Evolutionary conservation across 176 grass and related monocot genomes (phyloP), one percentile per base, ranked within the genome.

Genomic region (Raddia guianensis): DNA sequence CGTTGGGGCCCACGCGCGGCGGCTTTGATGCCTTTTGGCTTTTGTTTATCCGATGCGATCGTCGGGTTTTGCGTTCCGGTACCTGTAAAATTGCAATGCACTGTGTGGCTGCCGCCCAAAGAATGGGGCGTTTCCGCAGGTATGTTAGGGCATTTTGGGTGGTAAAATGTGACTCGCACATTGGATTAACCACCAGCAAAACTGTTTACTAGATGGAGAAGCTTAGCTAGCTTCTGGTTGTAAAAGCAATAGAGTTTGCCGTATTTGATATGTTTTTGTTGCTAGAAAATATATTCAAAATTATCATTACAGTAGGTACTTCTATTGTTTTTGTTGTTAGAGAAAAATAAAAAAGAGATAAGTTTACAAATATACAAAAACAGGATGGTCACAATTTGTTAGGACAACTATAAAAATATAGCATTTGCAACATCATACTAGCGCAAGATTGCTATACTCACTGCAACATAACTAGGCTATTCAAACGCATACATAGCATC

Each of bases 1-100:
- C 40, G 43, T 44, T 18, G 70, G 65, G 82, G 37, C 72, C 87
- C 59, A 1, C 47, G 0, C 43, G 73, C 66, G 83, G 83, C 78
- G 87, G 83, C 83, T 89, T 89, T 89, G 73, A 58, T 89, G 78
- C 83, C 87, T 20, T 72, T 86, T 89, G 78, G 78, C 87, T 20
- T 72, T 86, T 73, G 59, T 78, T 86, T 86, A 72, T 65, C 40
- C 18, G 49, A 80, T 59, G 72, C 71, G 14, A 52, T 71, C 45
- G 11, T 9, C 8, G 8, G 9, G 6, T 65, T 81, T 81, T 71
- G 4, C 63, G 1, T 0, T 13, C 4, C 0, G 2, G 0, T 35
- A 3, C 82, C 47, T 3, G 1, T 6, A 11, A 21, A 5, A 32
- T 45, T 0, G 0, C 6, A 2, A 5, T 83, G 13, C 6, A 2